Percentiles rank a stretch among this genome's conserved stretches.
These are phyloP conservation scores for Lachancea waltii DNA, from an alignment of 805 yeast species.

Conservation along the genomic window DNA sequence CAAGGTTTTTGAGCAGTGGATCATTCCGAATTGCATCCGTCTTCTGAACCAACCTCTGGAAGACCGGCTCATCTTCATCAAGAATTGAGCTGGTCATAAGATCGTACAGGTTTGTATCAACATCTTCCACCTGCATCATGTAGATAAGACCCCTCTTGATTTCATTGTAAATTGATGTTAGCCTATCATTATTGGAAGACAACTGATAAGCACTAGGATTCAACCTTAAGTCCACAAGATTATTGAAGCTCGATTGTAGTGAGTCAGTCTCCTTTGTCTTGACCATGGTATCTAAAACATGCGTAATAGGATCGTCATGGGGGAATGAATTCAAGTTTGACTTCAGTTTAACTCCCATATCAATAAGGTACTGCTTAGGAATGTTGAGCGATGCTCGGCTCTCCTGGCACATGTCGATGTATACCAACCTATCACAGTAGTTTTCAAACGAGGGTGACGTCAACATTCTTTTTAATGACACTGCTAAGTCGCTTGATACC, in stretches of 20 bases:
- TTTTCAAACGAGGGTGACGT: conserved; percentile 29
- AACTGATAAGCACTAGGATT: conserved; percentile 47
- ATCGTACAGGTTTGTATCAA: conserved; percentile 59
- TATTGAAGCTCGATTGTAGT: conserved; percentile 7
- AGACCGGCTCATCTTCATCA: conserved; percentile 60
- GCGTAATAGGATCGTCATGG: conserved; percentile 50
- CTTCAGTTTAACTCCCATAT: conserved; percentile 39
- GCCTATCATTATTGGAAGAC: conserved; percentile 47
- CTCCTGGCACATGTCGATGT: conserved; percentile 25
- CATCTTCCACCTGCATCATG: conserved; percentile 73
- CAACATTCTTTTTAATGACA: conserved; percentile 21
- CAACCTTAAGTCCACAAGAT: conserved; percentile 41
- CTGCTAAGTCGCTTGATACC: conserved; percentile 24
- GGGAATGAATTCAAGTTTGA: conserved; percentile 40
- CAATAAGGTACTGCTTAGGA: conserved; percentile 41
- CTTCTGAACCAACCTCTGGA: conserved; percentile 47
- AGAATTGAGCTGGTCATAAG: conserved; percentile 22
- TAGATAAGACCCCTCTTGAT: conserved; percentile 79
- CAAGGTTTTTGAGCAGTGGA: conserved; percentile 40
- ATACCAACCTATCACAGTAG: conserved; percentile 25
- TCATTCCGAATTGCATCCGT: conserved; percentile 31
- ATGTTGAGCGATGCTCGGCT: conserved; percentile 39
- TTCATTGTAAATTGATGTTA: conserved; percentile 57
- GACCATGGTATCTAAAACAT: conserved; percentile 34
- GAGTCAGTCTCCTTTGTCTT: conserved; percentile 30